Evolutionary conservation across 2,329 filamentous ascomycete species (phyloP).

Genomic region (Huntiella abstrusa): DNA sequence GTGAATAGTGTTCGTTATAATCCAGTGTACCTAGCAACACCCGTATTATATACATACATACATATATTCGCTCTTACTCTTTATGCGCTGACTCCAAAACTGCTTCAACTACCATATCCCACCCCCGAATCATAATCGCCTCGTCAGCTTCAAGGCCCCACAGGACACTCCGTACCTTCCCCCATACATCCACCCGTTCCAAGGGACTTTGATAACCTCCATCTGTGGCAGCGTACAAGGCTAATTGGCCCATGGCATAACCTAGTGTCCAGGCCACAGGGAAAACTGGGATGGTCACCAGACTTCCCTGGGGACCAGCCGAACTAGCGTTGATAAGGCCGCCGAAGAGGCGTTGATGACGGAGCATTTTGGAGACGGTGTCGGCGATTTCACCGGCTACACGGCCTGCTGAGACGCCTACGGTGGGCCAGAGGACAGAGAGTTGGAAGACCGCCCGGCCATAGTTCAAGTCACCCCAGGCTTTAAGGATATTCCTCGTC

Average conservation of each 20-base stretch:
- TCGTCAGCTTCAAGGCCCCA: not conserved
- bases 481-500: not conserved
- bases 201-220: not conserved
- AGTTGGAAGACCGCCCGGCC: not conserved
- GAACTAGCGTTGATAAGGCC: not conserved
- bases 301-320: not conserved
- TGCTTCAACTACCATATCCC: not conserved
- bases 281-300: not conserved
- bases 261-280: not conserved
- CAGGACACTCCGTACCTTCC: not conserved
- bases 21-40: too few relatives aligned
- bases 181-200: not conserved
- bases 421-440: slow-evolving; percentile 1
- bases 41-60: not conserved
- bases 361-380: not conserved
- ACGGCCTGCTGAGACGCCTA: not conserved
- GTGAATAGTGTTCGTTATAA: too few relatives aligned
- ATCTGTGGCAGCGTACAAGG: not conserved
- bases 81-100: not conserved
- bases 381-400: not conserved
- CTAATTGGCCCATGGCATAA: not conserved
- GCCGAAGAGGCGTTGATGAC: slow-evolving; percentile 3
- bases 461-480: slow-evolving; percentile 2
- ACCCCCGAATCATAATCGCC: slow-evolving; percentile 1
- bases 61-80: not conserved